phyloP scores from a whole-genome alignment of 2,329 filamentous ascomycete genomes.

The Xylariomycetidae sp. region DNA sequence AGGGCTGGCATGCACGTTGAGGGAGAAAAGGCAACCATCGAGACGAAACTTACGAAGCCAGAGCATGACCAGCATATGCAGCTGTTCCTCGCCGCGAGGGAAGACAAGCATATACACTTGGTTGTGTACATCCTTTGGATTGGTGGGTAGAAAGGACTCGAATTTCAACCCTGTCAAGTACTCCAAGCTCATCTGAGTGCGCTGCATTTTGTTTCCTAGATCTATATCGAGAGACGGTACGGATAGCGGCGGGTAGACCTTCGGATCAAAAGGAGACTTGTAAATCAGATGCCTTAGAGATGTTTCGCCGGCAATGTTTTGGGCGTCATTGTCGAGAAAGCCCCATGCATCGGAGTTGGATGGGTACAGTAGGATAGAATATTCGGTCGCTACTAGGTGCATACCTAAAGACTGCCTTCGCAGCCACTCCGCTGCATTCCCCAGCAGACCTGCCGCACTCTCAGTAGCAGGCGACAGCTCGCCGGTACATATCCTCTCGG shows the following conservation, averaged over 20 bases:
- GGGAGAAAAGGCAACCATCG: too few relatives aligned
- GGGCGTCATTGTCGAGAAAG: slow-evolving; percentile 9
- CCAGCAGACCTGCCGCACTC: slow-evolving; percentile 10
- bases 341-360: slow-evolving; percentile 17
- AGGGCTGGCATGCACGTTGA: too few relatives aligned
- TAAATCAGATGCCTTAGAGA: slow-evolving; percentile 22
- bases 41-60: slow-evolving; percentile 25
- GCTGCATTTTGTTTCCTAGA: too few relatives aligned
- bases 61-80: slow-evolving; percentile 17
- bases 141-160: slow-evolving; percentile 15
- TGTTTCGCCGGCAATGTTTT: slow-evolving; percentile 6
- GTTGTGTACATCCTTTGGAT: slow-evolving; percentile 13
- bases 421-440: slow-evolving; percentile 18
- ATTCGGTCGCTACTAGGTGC: slow-evolving; percentile 20
- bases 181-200: too few relatives aligned
- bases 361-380: slow-evolving; percentile 27
- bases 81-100: slow-evolving; percentile 16
- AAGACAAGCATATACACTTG: slow-evolving; percentile 25
- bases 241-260: slow-evolving; percentile 17
- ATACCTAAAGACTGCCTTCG: slow-evolving; percentile 15
- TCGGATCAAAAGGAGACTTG: slow-evolving; percentile 10
- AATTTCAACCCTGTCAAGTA: slow-evolving; percentile 17
- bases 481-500: slow-evolving; percentile 17
- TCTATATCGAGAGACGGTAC: too few relatives aligned
- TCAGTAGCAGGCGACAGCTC: slow-evolving; percentile 11